Evolutionary conservation across 2,329 filamentous ascomycete species (phyloP).

Genomic region (Malbranchea zuffiana): DNA sequence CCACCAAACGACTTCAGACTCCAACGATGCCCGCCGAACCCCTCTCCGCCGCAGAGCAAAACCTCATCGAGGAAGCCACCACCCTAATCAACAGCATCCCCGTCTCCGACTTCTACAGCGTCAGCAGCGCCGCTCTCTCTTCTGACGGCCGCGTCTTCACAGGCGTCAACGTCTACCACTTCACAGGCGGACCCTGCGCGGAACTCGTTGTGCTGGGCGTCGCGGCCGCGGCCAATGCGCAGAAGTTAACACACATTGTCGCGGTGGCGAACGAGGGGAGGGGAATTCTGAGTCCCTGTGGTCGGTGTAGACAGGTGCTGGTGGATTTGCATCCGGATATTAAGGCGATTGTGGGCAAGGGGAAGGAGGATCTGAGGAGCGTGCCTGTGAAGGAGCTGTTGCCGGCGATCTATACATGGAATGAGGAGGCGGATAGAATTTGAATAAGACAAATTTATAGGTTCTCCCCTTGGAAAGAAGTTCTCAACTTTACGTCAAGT

Average conservation of each 20-base stretch:
- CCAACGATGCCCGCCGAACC: conserved; percentile 6
- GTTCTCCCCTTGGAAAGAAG: too few relatives aligned
- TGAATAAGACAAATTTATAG: too few relatives aligned
- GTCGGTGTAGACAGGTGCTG: conserved; percentile 22
- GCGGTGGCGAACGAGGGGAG: conserved; percentile 18
- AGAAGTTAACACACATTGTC: conserved; percentile 20
- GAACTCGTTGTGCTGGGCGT: conserved; percentile 22
- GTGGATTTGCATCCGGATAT: conserved; percentile 20
- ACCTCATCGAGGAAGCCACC: conserved; percentile 17
- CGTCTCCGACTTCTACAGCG: conserved; percentile 18
- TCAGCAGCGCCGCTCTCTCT: conserved; percentile 16
- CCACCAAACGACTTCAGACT: too few relatives aligned
- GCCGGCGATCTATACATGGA: conserved; percentile 11
- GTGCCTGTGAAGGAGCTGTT: conserved; percentile 10
- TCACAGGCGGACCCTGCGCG: conserved; percentile 24
- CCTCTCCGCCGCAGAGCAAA: conserved; percentile 12
- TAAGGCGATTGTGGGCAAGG: conserved; percentile 16
- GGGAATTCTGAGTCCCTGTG: conserved; percentile 20
- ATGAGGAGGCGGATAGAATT: conserved; percentile 5
- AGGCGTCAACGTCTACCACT: conserved; percentile 22
- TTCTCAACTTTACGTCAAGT: too few relatives aligned
- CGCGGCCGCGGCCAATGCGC: conserved; percentile 18
- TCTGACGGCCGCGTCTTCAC: conserved; percentile 18
- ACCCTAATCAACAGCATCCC: conserved; percentile 17
- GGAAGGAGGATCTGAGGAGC: conserved; percentile 7